Base-by-base conservation (phyloP, 139 green algal genomes). In the Chlamydomonas asymmetrica region DNA sequence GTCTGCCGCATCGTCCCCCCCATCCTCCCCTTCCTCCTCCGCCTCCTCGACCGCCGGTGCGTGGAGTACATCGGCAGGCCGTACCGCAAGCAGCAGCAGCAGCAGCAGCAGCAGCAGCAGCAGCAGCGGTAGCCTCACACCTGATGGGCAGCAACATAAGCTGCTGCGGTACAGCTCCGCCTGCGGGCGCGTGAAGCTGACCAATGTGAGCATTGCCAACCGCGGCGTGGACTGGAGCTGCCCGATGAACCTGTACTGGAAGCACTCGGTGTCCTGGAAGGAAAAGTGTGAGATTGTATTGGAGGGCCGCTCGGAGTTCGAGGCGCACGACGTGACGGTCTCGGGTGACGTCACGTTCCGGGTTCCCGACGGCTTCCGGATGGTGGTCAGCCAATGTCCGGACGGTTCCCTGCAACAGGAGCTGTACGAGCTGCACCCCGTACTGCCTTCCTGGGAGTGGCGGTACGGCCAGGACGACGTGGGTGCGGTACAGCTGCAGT, bases 251-350 rank as follows among this genome's bases (percentile, higher is more conserved):
- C 74, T 94, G 45, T 97, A 91, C 78, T 98, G 94, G 92, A 85
- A 85, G 79, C 90, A 97, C 73, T 73, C 88, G 79, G 81, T 98
- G 35, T 41, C 67, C 16, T 74, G 95, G 0, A 57, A 77, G 7
- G 91, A 97, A 85, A 71, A 73, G 6, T 88, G 80, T 34, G 68
- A 63, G 34, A 82, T 99, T 27, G 32, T 89, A n/a, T 86, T 99
- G 71, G 84, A 89, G 29, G 94, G 95, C 0, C 80, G 79, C 27
- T 88, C 92, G 23, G 96, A 99, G 86, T 97, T 99, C 82, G 92
- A 97, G 68, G 94, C 94, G 1, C 75, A 78, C 25, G 87, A 89
- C 72, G 86, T 86, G 50, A 66, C 69, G 4, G 73, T 91, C 69
- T 41, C 43, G 2, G 84, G 84, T 32, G 27, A 71, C 40, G 74